Base-by-base conservation (phyloP, 176 grass and related monocot species). In the Phoenix dactylifera region DNA sequence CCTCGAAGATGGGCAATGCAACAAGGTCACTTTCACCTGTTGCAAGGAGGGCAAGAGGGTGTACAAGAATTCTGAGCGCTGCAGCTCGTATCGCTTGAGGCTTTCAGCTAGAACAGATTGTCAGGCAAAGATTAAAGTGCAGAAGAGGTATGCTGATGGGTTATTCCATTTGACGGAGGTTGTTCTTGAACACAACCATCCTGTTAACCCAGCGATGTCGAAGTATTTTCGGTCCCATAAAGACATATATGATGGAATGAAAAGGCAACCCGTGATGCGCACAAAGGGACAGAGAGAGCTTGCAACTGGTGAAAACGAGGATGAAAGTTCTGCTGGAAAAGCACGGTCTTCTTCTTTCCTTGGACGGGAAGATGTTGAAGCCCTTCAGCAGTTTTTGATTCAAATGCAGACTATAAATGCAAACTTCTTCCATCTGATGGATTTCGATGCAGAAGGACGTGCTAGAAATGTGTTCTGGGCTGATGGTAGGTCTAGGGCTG, bases 11-110 rank as follows among this genome's bases (percentile, higher is more conserved):
- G 58, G 58, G 15, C 24, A 60, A 39, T 60, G 58, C 26, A 60
- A 60, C 26, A 60, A 60, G n/a, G 58, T 60, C 26, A 60, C 58
- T n/a, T 60, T 60, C 28, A 60, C 58, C 16, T 60, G 58, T 18
- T 60, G 58, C 30, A 60, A 60, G 58, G 58, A 60, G 28, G 58
- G 58, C 26, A 60, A 60, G 58, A 60, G 58, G 39, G 58, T 60
- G 30, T 60, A 60, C 58, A 60, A 60, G 58, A 60, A 60, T 17
- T 60, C 58, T 1, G 58, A 60, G 26, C 58, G 58, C 16, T 60
- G 58, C 28, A 60, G 58, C 58, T 60, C 58, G n/a, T 60, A 60
- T 35, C 24, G 58, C 4, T 35, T 60, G 26, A 26, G 58, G 25
- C 58, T 60, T 60, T 60, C 58, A 1, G 58, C 58, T 18, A 17